A percentile compares a stretch with the other conserved stretches of the same genome.
phyloP scores from a whole-genome alignment of 345 rosid species.

The Geranium rotundifolium region DNA sequence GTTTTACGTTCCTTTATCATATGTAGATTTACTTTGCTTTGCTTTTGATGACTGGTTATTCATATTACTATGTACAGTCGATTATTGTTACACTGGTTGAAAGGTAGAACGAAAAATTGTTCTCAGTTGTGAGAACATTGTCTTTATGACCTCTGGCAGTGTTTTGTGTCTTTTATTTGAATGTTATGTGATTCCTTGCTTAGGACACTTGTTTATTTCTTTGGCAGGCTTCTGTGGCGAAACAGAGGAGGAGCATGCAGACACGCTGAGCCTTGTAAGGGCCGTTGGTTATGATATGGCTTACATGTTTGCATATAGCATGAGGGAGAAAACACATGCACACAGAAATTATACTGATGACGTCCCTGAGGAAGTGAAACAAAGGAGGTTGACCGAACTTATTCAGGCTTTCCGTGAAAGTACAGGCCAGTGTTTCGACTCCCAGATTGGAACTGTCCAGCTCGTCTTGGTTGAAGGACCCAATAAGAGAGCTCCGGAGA shows the following conservation, averaged over 20 bases:
- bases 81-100: too few species aligned
- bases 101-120: too few species aligned
- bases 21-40: neutral
- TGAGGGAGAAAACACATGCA: conserved; percentile 92
- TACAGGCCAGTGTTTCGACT: conserved; percentile 61
- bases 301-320: conserved; percentile 95
- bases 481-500: conserved; percentile 79
- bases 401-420: conserved; percentile 69
- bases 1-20: neutral
- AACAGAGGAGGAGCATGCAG: conserved; percentile 81
- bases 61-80: too few species aligned
- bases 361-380: conserved; percentile 76
- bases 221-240: conserved; percentile 82
- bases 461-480: conserved; percentile 85
- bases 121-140: too few species aligned
- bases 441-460: conserved; percentile 60
- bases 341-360: conserved; percentile 62
- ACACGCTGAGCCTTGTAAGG: conserved; percentile 54
- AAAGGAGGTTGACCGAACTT: conserved; percentile 75
- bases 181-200: neutral
- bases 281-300: conserved; percentile 86
- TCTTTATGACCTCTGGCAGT: neutral
- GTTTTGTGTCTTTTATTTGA: neutral
- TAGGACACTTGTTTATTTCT: conserved; percentile 1
- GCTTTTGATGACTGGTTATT: too few species aligned